Base-by-base conservation (phyloP, 1,139 yeast genomes). In the Debaryomyces sp. region DNA sequence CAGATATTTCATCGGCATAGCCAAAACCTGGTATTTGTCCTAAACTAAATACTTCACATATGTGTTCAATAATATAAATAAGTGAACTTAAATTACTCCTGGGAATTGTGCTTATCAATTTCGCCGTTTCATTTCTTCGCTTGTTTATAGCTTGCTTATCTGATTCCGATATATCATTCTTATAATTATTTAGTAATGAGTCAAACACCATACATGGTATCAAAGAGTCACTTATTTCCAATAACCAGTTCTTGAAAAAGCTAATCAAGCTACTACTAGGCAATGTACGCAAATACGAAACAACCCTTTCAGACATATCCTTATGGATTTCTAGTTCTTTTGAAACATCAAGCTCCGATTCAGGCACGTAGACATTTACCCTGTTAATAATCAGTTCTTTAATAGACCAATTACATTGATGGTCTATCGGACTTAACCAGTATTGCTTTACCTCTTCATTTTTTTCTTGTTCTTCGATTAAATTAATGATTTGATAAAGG, bases 131-230 rank as follows among this genome's bases (percentile, higher is more conserved):
- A 1, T 51, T 44, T 10, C 46, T 46, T 41, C 56, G 53, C 36
- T 34, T 7, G 39, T 47, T 33, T 34, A 43, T 32, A 12, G 45
- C 36, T 26, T 41, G 39, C 1, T 44, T 46, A 2, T 44, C 39
- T 2, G 41, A n/a, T 9, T 32, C 23, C 15, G 29, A 13, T 2
- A 34, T 8, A 12, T 18, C 35, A 29, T 47, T 39, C 30, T 56
- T 54, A 50, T 71, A 73, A 34, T 59, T 52, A 10, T 57, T 61
- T 9, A 68, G 45, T 23, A 75, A 53, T 6, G 75, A 61, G 47
- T 75, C 80, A 54, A 64, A 73, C 1, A 71, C 66, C 55, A 73
- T 66, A 51, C 75, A 73, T 0, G 81, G 81, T n/a, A 77, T 71
- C 29, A 75, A 53, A 0, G 79, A 71, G 51, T 77, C 81, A 36